Base-by-base conservation (phyloP, 1,284 basidiomycete species). In the Rhizoctonia solani region DNA sequence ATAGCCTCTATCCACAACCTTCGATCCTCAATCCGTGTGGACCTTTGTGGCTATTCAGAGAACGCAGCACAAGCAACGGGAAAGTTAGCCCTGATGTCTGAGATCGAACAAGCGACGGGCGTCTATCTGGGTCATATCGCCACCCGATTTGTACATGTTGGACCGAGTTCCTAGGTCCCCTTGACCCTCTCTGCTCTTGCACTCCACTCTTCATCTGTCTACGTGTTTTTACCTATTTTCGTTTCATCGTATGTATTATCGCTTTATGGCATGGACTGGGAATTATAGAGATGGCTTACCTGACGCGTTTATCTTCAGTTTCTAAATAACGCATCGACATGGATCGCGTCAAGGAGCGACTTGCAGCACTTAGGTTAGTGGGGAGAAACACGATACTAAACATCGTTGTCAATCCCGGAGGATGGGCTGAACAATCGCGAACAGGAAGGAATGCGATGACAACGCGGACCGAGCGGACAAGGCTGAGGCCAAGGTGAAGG, bases 401-500 rank as follows among this genome's bases (percentile, higher is more conserved):
- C 21, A 50, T 41, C 23, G 39, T 41, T 32, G 19, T 41, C 16
- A 1, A 21, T 46, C 11, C 23, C 16, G 37, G 34, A 29, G 37
- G 2, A 23, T 52, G 34, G 6, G 25, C 46, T 41, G 9, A n/a
- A 32, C 30, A 21, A 21, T 54, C n/a, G 46, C n/a, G 8, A 32
- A 98, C 74, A 93, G 95, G 72, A 77, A 79, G 58, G 96, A 99
- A 82, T 94, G 93, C 63, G 96, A 99, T 78, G 78, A 78, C 66
- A 91, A 93, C 47, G 80, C 88, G 68, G 77, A 79, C 41, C 89
- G 93, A 68, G 94, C 93, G 44, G 93, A 95, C 74, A 82, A 77
- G 8, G 90, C 93, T n/a, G 94, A 97, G 77, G 81, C 81, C 5
- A 89, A 92, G 82, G 86, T 85, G 83, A 97, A 96, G 86, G 83